These are phyloP conservation scores for Pseudocercospora eumusae DNA, from an alignment of 2,329 filamentous ascomycete genomes.

Conservation along the genomic window DNA sequence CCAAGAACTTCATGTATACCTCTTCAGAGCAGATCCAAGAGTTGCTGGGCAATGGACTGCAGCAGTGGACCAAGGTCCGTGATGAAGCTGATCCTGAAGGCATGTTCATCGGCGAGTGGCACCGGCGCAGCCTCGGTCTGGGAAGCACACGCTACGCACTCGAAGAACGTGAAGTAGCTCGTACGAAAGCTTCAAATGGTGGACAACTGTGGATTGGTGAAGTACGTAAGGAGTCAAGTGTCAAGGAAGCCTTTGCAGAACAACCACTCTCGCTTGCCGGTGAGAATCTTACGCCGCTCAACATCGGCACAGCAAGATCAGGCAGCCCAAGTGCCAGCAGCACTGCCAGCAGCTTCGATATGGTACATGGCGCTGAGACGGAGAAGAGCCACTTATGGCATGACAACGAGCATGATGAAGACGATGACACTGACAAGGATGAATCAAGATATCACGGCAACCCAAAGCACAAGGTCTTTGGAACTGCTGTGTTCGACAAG, in stretches of 20 bases:
- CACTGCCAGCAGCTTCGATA: conserved; percentile 47
- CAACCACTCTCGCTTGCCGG: conserved; percentile 30
- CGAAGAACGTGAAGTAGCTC: conserved; percentile 47
- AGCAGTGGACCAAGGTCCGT: conserved; percentile 67
- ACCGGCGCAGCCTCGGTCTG: conserved; percentile 66
- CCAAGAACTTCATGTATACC: conserved; percentile 77
- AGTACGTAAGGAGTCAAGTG: conserved; percentile 25
- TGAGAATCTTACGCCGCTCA: not conserved
- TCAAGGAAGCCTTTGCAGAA: conserved; percentile 35
- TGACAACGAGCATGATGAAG: conserved; percentile 28
- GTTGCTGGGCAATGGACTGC: conserved; percentile 70
- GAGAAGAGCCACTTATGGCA: conserved; percentile 38
- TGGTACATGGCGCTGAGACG: conserved; percentile 49
- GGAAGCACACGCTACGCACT: conserved; percentile 40
- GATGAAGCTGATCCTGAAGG: conserved; percentile 74
- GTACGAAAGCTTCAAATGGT: conserved; percentile 44
- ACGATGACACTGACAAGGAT: conserved; percentile 31
- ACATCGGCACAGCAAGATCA: conserved; percentile 14
- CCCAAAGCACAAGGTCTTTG: conserved; percentile 31
- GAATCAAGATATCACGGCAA: conserved; percentile 33
- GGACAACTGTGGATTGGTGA: conserved; percentile 45
- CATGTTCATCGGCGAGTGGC: conserved; percentile 90
- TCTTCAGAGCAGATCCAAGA: conserved; percentile 61
- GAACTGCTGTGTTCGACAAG: conserved; percentile 43
- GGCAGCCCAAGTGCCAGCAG: conserved; percentile 34